Percentiles rank a stretch among this genome's conserved stretches.
Evolutionary conservation across 2,329 filamentous ascomycete species (phyloP).

Genomic region (Colletotrichum sp.): DNA sequence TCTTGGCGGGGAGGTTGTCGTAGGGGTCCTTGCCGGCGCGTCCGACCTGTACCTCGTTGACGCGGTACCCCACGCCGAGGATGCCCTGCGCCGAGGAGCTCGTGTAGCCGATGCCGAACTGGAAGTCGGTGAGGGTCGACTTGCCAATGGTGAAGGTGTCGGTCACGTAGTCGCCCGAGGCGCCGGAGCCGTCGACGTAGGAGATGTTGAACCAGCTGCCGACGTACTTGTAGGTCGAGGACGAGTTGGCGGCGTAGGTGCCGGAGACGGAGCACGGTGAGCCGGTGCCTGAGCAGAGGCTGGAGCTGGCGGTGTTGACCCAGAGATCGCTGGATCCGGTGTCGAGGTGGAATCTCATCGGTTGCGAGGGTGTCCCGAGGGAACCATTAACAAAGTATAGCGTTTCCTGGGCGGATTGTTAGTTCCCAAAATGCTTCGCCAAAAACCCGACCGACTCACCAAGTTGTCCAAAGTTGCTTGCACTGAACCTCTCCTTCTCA

Average conservation of each 20-base stretch:
- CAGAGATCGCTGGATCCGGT: constrained; percentile 74
- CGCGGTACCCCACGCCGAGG: constrained; percentile 80
- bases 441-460: constrained; percentile 38
- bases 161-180: constrained; percentile 78
- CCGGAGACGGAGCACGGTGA: constrained; percentile 65
- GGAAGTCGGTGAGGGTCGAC: constrained; percentile 57
- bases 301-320: constrained; percentile 70
- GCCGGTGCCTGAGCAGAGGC: constrained; percentile 55
- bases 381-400: constrained; percentile 69
- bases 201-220: constrained; percentile 83
- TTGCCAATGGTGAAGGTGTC: constrained; percentile 71
- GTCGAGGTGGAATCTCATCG: constrained; percentile 64
- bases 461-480: constrained; percentile 58
- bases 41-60: constrained; percentile 77
- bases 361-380: constrained; percentile 65
- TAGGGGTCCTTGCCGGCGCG: constrained; percentile 60
- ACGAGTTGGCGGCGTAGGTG: constrained; percentile 71
- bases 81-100: constrained; percentile 72
- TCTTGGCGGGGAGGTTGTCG: constrained; percentile 69
- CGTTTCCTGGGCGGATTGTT: constrained; percentile 48
- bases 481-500: constrained; percentile 47
- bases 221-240: constrained; percentile 77
- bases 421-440: not conserved
- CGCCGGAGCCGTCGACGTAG: constrained; percentile 82
- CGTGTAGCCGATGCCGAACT: constrained; percentile 76